These are phyloP conservation scores for Microbotryum violaceum DNA, from an alignment of 1,284 basidiomycete species.

Conservation along the genomic window DNA sequence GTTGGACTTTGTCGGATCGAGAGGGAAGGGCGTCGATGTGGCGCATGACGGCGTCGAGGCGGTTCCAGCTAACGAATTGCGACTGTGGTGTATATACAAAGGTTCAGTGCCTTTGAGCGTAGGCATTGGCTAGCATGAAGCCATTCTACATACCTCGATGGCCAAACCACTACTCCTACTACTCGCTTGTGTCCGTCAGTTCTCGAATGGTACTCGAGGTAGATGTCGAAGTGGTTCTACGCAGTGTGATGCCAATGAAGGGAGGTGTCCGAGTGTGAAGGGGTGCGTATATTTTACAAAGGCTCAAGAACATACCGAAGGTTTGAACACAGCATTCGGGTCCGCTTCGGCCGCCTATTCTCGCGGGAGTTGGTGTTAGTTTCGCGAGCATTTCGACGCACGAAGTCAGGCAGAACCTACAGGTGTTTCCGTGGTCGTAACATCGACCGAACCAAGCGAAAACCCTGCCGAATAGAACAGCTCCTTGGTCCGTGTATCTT, in stretches of 20 bases:
- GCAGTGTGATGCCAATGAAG: too few relatives aligned
- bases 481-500: conserved; percentile 65
- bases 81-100: conserved; percentile 36
- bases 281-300: too few relatives aligned
- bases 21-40: conserved; percentile 46
- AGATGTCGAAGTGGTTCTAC: conserved; percentile 83
- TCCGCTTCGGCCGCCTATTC: too few relatives aligned
- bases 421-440: conserved; percentile 15
- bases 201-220: conserved; percentile 75
- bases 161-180: conserved; percentile 88
- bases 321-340: too few relatives aligned
- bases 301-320: too few relatives aligned
- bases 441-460: conserved; percentile 37
- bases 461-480: conserved; percentile 59
- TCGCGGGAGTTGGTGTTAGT: too few relatives aligned
- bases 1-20: conserved; percentile 58
- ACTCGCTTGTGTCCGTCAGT: conserved; percentile 60
- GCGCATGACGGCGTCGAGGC: conserved; percentile 16
- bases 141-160: conserved; percentile 38
- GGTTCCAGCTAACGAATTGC: conserved; percentile 17
- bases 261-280: too few relatives aligned
- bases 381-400: background rate
- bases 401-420: background rate
- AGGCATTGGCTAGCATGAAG: background rate
- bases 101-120: conserved; percentile 24